A percentile compares a stretch with the other conserved stretches of the same genome.
Conservation (phyloP, 1,284 basidiomycete species). For the Leccinum griseonigrum region DNA sequence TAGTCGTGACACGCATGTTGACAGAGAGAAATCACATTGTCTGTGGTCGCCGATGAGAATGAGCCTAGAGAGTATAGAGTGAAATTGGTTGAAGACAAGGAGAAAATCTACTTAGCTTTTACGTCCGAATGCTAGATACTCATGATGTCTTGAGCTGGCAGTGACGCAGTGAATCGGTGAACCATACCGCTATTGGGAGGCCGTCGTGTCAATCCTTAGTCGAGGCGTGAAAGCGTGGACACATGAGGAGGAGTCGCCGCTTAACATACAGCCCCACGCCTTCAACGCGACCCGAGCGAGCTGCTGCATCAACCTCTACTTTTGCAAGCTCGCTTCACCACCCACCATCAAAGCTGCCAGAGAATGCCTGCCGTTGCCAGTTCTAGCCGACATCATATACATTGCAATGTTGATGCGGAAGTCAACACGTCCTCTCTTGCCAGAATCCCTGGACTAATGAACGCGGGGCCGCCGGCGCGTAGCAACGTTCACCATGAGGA, state of each 20-base stretch:
- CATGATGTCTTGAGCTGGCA: background rate
- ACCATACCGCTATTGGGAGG: slow-evolving; percentile 11
- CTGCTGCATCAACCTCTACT: slow-evolving; percentile 9
- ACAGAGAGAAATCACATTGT: slow-evolving; percentile 51
- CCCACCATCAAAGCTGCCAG: slow-evolving; percentile 40
- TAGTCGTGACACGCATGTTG: background rate
- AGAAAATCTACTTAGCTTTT: too few species aligned
- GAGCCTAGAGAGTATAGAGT: slow-evolving; percentile 49
- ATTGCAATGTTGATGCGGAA: slow-evolving; percentile 40
- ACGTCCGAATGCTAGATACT: too few species aligned
- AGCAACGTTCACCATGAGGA: slow-evolving; percentile 35
- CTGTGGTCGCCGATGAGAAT: slow-evolving; percentile 76
- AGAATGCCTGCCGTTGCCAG: slow-evolving; percentile 29
- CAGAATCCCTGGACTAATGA: slow-evolving; percentile 2
- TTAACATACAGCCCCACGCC: slow-evolving; percentile 43
- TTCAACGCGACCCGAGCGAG: slow-evolving; percentile 32
- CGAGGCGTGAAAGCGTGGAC: slow-evolving; percentile 10
- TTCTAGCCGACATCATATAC: slow-evolving; percentile 42
- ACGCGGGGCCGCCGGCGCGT: slow-evolving; percentile 2
- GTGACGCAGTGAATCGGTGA: background rate
- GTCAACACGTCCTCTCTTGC: background rate
- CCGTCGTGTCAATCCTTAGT: slow-evolving; percentile 21
- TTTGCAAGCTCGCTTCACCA: slow-evolving; percentile 31
- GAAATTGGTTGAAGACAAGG: background rate
- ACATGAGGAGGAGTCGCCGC: slow-evolving; percentile 26